phyloP scores from a whole-genome alignment of 1,284 basidiomycete species.

The Pascua guehoae region DNA sequence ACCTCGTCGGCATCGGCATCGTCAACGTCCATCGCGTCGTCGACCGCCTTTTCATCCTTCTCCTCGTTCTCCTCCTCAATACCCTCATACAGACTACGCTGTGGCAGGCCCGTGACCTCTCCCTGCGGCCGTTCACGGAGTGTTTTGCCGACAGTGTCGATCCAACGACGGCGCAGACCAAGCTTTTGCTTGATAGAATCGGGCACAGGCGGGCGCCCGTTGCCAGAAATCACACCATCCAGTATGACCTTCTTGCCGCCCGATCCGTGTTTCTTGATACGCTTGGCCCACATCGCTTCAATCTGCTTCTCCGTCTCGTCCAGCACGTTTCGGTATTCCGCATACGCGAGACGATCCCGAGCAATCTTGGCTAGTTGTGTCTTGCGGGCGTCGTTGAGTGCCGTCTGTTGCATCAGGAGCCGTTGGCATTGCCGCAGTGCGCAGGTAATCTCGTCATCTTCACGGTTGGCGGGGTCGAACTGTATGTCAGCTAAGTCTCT shows the following conservation, averaged over 20 bases:
- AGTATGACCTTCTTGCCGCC: constrained; percentile 52
- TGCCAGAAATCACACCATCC: constrained; percentile 52
- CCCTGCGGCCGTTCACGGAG: constrained; percentile 61
- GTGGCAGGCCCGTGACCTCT: constrained; percentile 71
- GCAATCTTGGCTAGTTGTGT: constrained; percentile 69
- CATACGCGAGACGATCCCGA: constrained; percentile 81
- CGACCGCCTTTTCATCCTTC: constrained; percentile 46
- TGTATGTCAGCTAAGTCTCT: constrained; percentile 45
- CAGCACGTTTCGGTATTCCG: constrained; percentile 75
- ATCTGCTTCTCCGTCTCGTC: constrained; percentile 82
- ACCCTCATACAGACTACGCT: constrained; percentile 67
- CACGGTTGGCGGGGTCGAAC: constrained; percentile 71
- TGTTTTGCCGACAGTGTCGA: constrained; percentile 64
- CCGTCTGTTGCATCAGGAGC: constrained; percentile 70
- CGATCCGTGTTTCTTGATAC: constrained; percentile 53
- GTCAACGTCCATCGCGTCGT: constrained; percentile 33
- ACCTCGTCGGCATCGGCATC: constrained; percentile 32
- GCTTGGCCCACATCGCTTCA: constrained; percentile 51
- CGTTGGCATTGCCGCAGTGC: constrained; percentile 82
- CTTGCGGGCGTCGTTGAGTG: constrained; percentile 78
- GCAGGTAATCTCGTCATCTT: constrained; percentile 89
- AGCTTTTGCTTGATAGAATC: constrained; percentile 68
- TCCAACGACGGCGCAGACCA: constrained; percentile 67
- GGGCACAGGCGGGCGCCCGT: constrained; percentile 60
- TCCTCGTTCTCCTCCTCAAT: constrained; percentile 58